phyloP scores from a whole-genome alignment of 345 rosid genomes.

The Boechera stricta region DNA sequence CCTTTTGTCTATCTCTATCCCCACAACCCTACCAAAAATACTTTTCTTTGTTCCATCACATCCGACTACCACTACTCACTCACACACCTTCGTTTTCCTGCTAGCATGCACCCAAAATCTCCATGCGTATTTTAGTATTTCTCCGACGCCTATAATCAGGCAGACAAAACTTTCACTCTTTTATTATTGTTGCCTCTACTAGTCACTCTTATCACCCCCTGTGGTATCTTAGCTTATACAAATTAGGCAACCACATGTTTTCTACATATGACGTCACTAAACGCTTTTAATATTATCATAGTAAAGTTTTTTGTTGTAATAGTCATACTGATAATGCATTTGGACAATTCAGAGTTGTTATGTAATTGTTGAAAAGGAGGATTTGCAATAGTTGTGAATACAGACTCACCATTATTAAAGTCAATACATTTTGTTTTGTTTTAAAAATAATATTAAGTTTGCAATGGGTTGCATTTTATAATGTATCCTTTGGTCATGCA shows the following conservation, averaged over 20 bases:
- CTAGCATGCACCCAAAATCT: slow-evolving; percentile 16
- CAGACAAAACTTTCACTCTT: slow-evolving; percentile 46
- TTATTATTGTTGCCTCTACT: slow-evolving; percentile 35
- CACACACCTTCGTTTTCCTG: background rate
- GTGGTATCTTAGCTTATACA: background rate
- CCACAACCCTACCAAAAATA: slow-evolving; percentile 29
- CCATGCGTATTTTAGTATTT: slow-evolving; percentile 21
- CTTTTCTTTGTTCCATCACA: slow-evolving; percentile 48
- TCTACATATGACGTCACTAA: slow-evolving; percentile 20
- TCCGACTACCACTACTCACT: slow-evolving; percentile 48
- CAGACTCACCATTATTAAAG: slow-evolving; percentile 1
- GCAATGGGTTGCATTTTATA: background rate
- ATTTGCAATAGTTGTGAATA: background rate
- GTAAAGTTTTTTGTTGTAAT: background rate
- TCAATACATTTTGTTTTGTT: background rate
- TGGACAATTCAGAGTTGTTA: slow-evolving; percentile 3
- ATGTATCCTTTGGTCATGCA: background rate
- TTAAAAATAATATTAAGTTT: background rate
- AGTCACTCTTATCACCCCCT: background rate
- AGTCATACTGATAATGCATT: slow-evolving; percentile 26
- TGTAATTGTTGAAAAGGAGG: slow-evolving; percentile 26
- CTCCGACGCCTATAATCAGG: slow-evolving; percentile 23
- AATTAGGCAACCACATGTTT: slow-evolving; percentile 26
- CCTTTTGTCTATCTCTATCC: background rate
- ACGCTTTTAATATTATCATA: background rate